phyloP scores from a whole-genome alignment of 2,329 filamentous ascomycete species.

The Hymenoscyphus scutula region DNA sequence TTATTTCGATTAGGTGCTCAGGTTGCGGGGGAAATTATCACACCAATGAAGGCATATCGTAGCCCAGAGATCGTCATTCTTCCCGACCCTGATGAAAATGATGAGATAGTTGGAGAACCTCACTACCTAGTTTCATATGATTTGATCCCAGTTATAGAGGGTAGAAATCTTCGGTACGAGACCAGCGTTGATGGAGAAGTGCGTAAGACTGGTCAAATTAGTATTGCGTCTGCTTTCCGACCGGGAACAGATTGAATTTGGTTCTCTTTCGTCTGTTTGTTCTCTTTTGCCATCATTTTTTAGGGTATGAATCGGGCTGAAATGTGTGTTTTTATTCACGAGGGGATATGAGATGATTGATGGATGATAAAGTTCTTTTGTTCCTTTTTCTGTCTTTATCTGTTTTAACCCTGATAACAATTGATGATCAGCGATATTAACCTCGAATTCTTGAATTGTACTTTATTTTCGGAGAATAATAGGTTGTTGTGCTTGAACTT shows the following conservation, averaged over 20 bases:
- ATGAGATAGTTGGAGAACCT: neutral
- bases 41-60: neutral
- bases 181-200: neutral
- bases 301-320: neutral
- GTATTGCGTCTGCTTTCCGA: constrained; percentile 16
- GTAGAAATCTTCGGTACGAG: constrained; percentile 13
- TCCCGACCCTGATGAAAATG: neutral
- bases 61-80: neutral
- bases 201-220: neutral
- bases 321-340: neutral
- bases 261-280: neutral
- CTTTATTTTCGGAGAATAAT: too few species aligned
- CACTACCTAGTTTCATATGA: constrained; percentile 13
- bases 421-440: too few species aligned
- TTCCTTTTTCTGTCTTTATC: too few species aligned
- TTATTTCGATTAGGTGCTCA: constrained; percentile 1
- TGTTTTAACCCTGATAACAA: too few species aligned
- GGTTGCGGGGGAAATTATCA: neutral
- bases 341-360: too few species aligned
- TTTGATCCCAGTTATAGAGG: constrained; percentile 11
- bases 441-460: too few species aligned
- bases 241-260: constrained; percentile 1
- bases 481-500: too few species aligned
- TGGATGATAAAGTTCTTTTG: too few species aligned
- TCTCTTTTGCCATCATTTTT: neutral